A percentile compares a stretch with the other conserved stretches of the same genome.
Conservation (phyloP, 176 grass and related monocot genomes). For the Thinopyrum elongatum region DNA sequence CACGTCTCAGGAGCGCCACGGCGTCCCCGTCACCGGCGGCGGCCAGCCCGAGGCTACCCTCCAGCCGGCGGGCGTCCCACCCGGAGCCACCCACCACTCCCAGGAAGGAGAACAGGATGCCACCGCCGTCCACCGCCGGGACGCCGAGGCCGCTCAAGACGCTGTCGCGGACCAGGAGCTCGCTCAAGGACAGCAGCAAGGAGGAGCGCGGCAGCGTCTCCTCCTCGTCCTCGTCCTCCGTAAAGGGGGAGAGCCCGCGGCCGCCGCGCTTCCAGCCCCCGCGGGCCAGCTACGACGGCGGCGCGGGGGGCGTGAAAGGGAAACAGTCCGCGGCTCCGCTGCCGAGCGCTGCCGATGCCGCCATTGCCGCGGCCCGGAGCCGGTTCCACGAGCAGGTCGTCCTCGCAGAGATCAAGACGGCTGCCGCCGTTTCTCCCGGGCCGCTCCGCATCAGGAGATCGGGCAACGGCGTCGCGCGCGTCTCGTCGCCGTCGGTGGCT, state of each 20-base stretch:
- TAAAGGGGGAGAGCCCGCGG: slow-evolving; percentile 18
- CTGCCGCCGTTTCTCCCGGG: neutral
- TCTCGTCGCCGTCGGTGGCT: neutral
- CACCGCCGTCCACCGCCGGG: neutral
- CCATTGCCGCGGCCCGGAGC: neutral
- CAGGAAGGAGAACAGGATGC: slow-evolving; percentile 43
- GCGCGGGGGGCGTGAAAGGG: neutral
- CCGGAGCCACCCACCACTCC: slow-evolving; percentile 23
- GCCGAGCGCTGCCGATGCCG: neutral
- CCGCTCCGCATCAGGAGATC: neutral
- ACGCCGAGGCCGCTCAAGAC: slow-evolving; percentile 33
- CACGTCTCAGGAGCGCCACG: neutral
- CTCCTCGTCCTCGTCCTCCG: neutral
- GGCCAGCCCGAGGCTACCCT: slow-evolving; percentile 13
- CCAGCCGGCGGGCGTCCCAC: neutral
- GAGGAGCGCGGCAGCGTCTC: slow-evolving; percentile 11
- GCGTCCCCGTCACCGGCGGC: neutral
- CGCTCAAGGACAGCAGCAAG: slow-evolving; percentile 28
- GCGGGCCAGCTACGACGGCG: neutral
- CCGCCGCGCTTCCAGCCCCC: neutral
- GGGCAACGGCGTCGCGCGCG: neutral
- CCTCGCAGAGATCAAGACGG: neutral
- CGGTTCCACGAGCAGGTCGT: neutral
- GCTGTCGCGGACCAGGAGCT: slow-evolving; percentile 35
- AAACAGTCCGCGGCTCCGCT: neutral